phyloP scores from a whole-genome alignment of 345 rosid species.

The Viola odorata region DNA sequence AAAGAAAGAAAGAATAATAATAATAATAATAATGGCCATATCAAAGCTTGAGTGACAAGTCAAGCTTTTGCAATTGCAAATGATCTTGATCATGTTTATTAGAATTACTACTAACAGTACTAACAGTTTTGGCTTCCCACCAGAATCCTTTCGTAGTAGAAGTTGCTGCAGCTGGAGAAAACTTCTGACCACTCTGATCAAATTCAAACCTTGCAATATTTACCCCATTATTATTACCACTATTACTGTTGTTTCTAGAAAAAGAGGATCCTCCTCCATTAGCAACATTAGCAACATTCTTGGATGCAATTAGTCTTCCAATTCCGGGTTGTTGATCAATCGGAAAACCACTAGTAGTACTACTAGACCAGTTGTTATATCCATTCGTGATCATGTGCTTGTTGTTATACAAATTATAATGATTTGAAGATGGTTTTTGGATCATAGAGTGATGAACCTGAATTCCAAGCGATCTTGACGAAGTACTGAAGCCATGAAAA shows the following conservation, averaged over 20 bases:
- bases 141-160: constrained; percentile 15
- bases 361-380: no score
- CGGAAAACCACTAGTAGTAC: background rate
- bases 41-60: constrained; percentile 90
- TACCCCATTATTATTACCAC: constrained; percentile 6
- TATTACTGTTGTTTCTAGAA: constrained; percentile 15
- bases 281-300: constrained; percentile 9
- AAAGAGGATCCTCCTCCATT: constrained; percentile 8
- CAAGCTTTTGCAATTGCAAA: constrained; percentile 63
- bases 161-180: constrained; percentile 20
- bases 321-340: constrained; percentile 40
- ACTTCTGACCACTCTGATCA: constrained; percentile 22
- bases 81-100: constrained; percentile 55
- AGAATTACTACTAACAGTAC: constrained; percentile 19
- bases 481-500: constrained; percentile 49
- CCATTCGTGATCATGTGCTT: no score
- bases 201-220: constrained; percentile 35
- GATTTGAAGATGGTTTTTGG: constrained; percentile 35
- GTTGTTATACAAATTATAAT: background rate
- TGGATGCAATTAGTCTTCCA: constrained; percentile 30
- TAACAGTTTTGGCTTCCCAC: constrained; percentile 14
- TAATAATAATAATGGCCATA: background rate
- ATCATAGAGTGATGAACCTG: constrained; percentile 72
- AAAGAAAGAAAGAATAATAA: background rate
- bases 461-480: constrained; percentile 57